Base-by-base conservation (phyloP, 1,284 basidiomycete genomes). In the Fomitopsis palustris region DNA sequence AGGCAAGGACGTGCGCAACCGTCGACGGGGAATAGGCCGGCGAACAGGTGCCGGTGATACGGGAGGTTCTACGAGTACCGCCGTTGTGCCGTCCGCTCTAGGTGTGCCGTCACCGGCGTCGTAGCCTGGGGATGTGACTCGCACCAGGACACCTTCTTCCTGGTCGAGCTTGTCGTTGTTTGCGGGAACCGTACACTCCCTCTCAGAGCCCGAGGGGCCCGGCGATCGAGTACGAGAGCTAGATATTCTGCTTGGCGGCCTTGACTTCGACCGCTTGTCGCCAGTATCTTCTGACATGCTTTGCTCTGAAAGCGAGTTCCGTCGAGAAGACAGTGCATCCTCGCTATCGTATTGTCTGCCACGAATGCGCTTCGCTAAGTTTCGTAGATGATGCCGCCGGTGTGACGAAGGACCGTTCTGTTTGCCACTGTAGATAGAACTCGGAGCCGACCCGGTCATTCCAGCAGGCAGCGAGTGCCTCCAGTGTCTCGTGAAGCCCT, bases 221-320 rank as follows among this genome's bases (percentile, higher is more conserved):
- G 41, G 53, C 8, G 53, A 55, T 6, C 35, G 53, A 7, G 51
- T 4, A 6, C 53, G 54, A 10, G 45, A 23, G 23, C 65, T 63
- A 21, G 57, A 45, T 5, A 60, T 60, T 41, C 61, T 56, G 42
- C 65, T 64, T 27, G 53, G 58, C 12, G 62, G 57, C 38, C 47
- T 60, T 37, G 62, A 61, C 23, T 62, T 66, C 47, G 65, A 53
- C 53, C 58, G 55, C 60, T 65, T 66, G 55, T 59, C 61, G 37
- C 60, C 63, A 10, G 65, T 66, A 17, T 71, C 70, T 9, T 76
- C 75, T 2, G 72, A 74, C 12, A 72, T 71, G 39, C 73, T 77
- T 45, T 75, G 74, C 54, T 81, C 82, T 2, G 78, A 80, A n/a
- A 79, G 67, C 1, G 83, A 85, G 54, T 77, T 77, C 25, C 74